A percentile compares a stretch with the other conserved stretches of the same genome.
Conservation (phyloP, 2,329 filamentous ascomycete genomes). For the Parasarocladium wereldwijsianum region DNA sequence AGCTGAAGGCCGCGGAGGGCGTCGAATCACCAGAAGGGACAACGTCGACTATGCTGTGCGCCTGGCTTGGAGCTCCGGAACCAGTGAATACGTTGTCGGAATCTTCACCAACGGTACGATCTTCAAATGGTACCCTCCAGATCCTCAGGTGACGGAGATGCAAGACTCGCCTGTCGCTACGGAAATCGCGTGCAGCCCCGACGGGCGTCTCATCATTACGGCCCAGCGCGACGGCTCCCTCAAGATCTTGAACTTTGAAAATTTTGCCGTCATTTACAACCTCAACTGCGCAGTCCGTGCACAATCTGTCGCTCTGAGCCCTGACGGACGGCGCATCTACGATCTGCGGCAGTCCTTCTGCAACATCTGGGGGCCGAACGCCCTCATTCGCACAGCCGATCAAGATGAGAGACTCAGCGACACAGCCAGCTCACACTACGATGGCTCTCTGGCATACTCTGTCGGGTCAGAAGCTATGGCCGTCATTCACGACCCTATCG, state of each 20-base stretch:
- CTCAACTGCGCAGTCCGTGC: neutral
- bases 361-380: constrained; percentile 3
- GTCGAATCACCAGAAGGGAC: neutral
- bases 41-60: neutral
- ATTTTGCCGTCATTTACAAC: neutral
- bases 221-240: neutral
- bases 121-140: constrained; percentile 1
- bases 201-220: neutral
- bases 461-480: neutral
- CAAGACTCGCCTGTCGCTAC: neutral
- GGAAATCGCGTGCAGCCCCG: neutral
- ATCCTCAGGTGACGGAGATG: neutral
- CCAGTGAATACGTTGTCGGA: neutral
- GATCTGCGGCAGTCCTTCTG: constrained; percentile 1
- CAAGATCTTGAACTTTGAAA: neutral
- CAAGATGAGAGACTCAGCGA: constrained; percentile 2
- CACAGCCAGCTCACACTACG: neutral
- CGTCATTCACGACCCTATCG: neutral
- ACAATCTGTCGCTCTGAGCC: neutral
- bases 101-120: neutral
- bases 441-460: neutral
- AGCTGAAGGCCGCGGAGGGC: neutral
- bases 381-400: neutral
- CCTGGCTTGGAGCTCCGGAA: neutral
- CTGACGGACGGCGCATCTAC: constrained; percentile 1